Base-by-base conservation (phyloP, 352 stramenopile genomes). In the Globisporangium iwayamae region DNA sequence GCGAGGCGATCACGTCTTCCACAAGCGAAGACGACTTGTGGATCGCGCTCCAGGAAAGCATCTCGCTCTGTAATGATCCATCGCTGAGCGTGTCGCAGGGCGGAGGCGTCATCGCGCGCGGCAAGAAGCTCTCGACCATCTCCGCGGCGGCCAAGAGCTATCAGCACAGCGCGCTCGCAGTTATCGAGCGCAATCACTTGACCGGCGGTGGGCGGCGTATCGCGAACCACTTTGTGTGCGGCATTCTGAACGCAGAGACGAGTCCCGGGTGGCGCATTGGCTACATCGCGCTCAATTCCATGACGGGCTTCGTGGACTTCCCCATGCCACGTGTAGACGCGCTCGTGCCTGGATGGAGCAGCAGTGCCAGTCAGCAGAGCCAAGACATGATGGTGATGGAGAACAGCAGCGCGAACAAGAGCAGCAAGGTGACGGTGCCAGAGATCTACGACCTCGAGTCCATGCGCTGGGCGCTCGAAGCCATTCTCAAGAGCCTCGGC, bases 391-490 rank as follows among this genome's bases (percentile, higher is more conserved):
- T 76, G 65, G 22, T 71, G 66, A 41, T 54, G 79, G 51, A 58
- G 20, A 57, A 32, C 38, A 48, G 16, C 18, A 41, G 10, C 9
- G 36, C 36, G 36, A 41, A 34, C n/a, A 53, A 62, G 30, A 66
- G 28, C 20, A 71, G 34, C 28, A 43, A 68, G n/a, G 63, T 75
- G 46, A 48, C 71, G 0, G 83, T 94, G 20, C 85, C 85, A 1
- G 82, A 93, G 69, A 85, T 91, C 20, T 94, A 91, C 62, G 85
- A 94, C 62, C 60, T 94, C n/a, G 85, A 94, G 68, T 87, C 83
- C 7, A 93, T 94, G 83, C 83, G 83, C 16, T 94, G 85, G 85
- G 88, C 85, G 32, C 66, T 94, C n/a, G 83, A 94, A 72, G 83
- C 85, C 9, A 87, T 94, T 28, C 74, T 94, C 46, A 67, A 79